Evolutionary conservation across 2,329 filamentous ascomycete genomes (phyloP).

Genomic region (Neonectria neomacrospora): DNA sequence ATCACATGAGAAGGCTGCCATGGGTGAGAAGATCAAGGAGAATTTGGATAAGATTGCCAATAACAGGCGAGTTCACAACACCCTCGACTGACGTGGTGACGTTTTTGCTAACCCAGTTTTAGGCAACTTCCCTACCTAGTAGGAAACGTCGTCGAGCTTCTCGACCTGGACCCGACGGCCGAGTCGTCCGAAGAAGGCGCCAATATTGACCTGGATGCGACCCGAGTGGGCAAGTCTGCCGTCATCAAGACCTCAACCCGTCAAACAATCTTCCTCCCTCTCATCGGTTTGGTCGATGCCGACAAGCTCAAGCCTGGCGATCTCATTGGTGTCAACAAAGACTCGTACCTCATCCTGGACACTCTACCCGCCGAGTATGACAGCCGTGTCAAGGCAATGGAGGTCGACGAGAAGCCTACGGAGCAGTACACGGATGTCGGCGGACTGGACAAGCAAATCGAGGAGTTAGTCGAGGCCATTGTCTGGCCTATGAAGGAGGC

Average conservation of each 20-base stretch:
- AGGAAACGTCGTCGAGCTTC: conserved; percentile 96
- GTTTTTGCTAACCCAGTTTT: conserved; percentile 21
- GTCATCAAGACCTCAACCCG: conserved; percentile 99
- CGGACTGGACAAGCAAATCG: conserved; percentile 98
- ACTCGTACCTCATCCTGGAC: conserved; percentile 96
- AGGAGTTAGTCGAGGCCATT: conserved; percentile 97
- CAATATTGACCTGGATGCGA: conserved; percentile 98
- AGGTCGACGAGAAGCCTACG: conserved; percentile 99
- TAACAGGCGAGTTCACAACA: conserved; percentile 76
- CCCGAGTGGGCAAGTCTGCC: conserved; percentile 94
- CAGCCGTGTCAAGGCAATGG: conserved; percentile 99
- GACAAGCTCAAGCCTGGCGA: conserved; percentile 95
- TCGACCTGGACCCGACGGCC: conserved; percentile 94
- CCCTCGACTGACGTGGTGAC: not conserved
- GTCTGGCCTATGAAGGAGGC: conserved; percentile 99
- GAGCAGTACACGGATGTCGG: conserved; percentile 99
- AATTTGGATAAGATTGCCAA: conserved; percentile 99
- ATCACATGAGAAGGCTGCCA: conserved; percentile 93
- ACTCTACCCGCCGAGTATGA: conserved; percentile 98
- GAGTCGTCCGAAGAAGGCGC: conserved; percentile 98
- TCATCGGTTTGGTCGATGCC: conserved; percentile 96
- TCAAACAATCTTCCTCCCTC: conserved; percentile 97
- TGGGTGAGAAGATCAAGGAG: conserved; percentile 99
- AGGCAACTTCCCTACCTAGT: conserved; percentile 98
- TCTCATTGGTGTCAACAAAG: conserved; percentile 98